Evolutionary conservation across 2,329 filamentous ascomycete genomes (phyloP), one percentile per base, ranked within the genome.

Genomic region (Gaeumannomyces tritici): DNA sequence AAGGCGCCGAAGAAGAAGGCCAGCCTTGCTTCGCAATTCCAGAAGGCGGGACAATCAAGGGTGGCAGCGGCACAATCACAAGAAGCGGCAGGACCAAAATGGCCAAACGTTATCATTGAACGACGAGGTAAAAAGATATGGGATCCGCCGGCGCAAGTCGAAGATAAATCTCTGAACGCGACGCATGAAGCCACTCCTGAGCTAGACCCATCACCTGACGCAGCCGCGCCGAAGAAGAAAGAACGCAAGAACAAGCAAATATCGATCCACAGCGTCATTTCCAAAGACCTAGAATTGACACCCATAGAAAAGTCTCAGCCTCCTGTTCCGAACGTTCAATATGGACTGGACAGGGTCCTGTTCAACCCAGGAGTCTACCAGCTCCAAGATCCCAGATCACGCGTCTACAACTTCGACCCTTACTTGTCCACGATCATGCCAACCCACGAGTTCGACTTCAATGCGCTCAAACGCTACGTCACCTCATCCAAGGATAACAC

Each of bases 401-500:
- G 87, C 24, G 91, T 98, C 8, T 99, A 87, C 81, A 99, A 99
- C 73, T 99, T 99, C 69, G 93, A 99, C 71, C 95, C 96, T 0
- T 97, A 97, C 70, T 82, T 99, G 26, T 86, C 92, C 64, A 87
- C 86, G 61, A 96, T 99, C 69, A 98, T 98, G 91, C 93, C 95
- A 2, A 87, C 95, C 21, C 79, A 84, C 2, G 91, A 99, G 70
- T 99, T 99, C 70, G 91, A 99, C 70, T 99, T 96, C 73, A 83
- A 90, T 63, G 87, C 91, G 4, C 75, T 99, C 62, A 91, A 90
- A 72, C 82, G 87, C 65, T 99, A 96, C 73, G 86, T 96, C 66
- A 97, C 93, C 0, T 97, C 95, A 0, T 98, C 93, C 12, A 87
- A 90, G 71, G 95, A 99, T 71, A 74, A 77, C 7, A 85, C 81